Evolutionary conservation across 495 filamentous ascomycete genomes (phyloP).

Genomic region (Podospora pseudopauciseta): DNA sequence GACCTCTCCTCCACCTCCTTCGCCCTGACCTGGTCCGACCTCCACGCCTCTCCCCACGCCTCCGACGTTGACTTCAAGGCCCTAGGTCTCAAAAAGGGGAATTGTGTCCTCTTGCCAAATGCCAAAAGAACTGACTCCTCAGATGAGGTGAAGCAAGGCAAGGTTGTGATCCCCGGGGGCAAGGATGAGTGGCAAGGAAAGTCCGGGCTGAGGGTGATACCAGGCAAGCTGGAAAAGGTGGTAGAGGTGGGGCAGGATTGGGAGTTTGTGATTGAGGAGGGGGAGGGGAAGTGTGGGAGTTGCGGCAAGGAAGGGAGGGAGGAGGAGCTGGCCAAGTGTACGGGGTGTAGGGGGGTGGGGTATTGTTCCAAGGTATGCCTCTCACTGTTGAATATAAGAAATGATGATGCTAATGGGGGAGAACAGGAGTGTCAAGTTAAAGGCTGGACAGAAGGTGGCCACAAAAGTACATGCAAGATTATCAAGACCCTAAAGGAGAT

Average conservation of each 20-base stretch:
- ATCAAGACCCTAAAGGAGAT: slow-evolving; percentile 38
- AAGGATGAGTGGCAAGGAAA: slow-evolving; percentile 14
- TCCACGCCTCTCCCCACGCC: not conserved
- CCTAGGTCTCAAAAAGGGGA: slow-evolving; percentile 31
- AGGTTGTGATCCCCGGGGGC: slow-evolving; percentile 28
- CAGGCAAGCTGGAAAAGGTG: slow-evolving; percentile 32
- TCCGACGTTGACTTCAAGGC: slow-evolving; percentile 19
- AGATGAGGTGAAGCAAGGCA: slow-evolving; percentile 34
- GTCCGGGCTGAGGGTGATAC: slow-evolving; percentile 26
- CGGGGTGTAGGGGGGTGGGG: slow-evolving; percentile 37
- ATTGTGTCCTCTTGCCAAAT: slow-evolving; percentile 33
- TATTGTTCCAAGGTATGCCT: slow-evolving; percentile 44
- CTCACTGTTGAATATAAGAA: not conserved
- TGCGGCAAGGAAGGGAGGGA: slow-evolving; percentile 27
- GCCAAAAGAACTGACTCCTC: slow-evolving; percentile 31
- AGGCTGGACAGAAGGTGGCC: slow-evolving; percentile 40
- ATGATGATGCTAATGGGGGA: slow-evolving; percentile 7
- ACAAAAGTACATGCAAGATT: slow-evolving; percentile 44
- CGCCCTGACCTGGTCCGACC: slow-evolving; percentile 1
- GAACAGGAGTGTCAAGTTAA: slow-evolving; percentile 39
- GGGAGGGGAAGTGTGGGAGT: slow-evolving; percentile 2
- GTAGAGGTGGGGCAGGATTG: slow-evolving; percentile 26
- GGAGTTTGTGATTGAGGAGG: slow-evolving; percentile 10
- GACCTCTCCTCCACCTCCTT: slow-evolving; percentile 34
- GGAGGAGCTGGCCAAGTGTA: slow-evolving; percentile 35